Percentiles rank a stretch among this genome's conserved stretches.
Conservation (phyloP, 768 basidiomycete genomes). For the Panaeolus cyanescens region DNA sequence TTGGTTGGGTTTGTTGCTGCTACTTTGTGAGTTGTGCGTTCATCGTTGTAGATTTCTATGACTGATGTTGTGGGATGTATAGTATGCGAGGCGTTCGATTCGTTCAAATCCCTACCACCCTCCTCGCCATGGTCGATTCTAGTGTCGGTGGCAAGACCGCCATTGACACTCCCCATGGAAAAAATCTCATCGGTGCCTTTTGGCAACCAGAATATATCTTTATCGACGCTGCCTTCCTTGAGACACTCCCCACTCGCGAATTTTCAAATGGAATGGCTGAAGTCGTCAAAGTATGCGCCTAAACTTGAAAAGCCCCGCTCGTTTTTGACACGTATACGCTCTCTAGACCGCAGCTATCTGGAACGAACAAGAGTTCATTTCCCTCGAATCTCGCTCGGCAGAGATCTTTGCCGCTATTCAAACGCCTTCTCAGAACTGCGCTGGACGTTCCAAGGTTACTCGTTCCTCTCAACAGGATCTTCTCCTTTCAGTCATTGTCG, state of each 20-base stretch:
- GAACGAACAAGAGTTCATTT: slow-evolving; percentile 87
- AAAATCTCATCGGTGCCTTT: slow-evolving; percentile 98
- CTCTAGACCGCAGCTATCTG: slow-evolving; percentile 98
- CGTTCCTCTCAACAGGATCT: slow-evolving; percentile 80
- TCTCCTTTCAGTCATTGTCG: slow-evolving; percentile 88
- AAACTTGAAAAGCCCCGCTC: not conserved
- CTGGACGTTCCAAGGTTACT: slow-evolving; percentile 58
- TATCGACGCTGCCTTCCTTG: slow-evolving; percentile 95
- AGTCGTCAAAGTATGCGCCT: slow-evolving; percentile 80
- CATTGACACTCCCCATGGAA: slow-evolving; percentile 97
- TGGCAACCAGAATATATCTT: slow-evolving; percentile 98
- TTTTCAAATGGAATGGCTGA: slow-evolving; percentile 99
- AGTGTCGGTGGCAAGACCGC: slow-evolving; percentile 98
- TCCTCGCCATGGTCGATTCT: slow-evolving; percentile 98
- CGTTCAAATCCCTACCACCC: slow-evolving; percentile 94
- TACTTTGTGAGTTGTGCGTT: slow-evolving; percentile 73
- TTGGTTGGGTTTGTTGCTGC: slow-evolving; percentile 96
- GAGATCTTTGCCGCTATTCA: slow-evolving; percentile 88
- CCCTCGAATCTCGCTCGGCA: slow-evolving; percentile 81
- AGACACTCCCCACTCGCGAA: slow-evolving; percentile 88
- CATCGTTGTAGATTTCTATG: slow-evolving; percentile 6
- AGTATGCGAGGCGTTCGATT: slow-evolving; percentile 98
- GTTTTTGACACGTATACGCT: slow-evolving; percentile 6
- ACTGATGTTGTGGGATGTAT: slow-evolving; percentile 5
- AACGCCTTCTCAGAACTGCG: slow-evolving; percentile 59